Conservation (phyloP, 257 asterid species). For the Cinchona pubescens region DNA sequence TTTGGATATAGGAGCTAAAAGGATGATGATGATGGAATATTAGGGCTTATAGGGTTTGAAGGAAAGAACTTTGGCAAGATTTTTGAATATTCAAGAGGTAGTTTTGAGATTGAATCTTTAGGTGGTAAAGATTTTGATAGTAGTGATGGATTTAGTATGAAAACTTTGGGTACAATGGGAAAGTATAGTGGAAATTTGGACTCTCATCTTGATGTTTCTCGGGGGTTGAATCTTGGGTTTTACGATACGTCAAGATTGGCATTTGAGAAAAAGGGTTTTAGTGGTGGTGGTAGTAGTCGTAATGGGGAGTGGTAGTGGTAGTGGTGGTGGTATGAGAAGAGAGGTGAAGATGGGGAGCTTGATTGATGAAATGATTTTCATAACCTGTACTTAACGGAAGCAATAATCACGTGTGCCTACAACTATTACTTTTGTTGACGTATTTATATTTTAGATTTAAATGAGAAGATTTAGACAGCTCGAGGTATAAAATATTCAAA, state of each 20-base stretch:
- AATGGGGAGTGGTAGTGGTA: too few species aligned
- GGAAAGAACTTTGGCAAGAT: slow-evolving; percentile 33
- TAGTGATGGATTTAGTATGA: slow-evolving; percentile 25
- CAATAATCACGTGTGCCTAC: too few species aligned
- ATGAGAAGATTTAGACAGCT: too few species aligned
- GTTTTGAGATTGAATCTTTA: slow-evolving; percentile 14
- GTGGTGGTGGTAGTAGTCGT: slow-evolving; percentile 15
- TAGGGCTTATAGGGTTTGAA: slow-evolving; percentile 31
- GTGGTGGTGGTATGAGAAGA: slow-evolving; percentile 15
- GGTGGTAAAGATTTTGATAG: slow-evolving; percentile 31
- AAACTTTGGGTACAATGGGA: slow-evolving; percentile 19
- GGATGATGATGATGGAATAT: slow-evolving; percentile 26
- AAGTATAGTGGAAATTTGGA: slow-evolving; percentile 31
- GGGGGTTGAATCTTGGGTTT: slow-evolving; percentile 28
- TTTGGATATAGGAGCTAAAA: slow-evolving; percentile 28
- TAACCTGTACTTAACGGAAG: too few species aligned
- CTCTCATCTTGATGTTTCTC: slow-evolving; percentile 15
- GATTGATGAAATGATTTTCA: slow-evolving; percentile 64
- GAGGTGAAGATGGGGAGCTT: slow-evolving; percentile 54
- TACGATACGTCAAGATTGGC: slow-evolving; percentile 15
- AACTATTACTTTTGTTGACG: too few species aligned
- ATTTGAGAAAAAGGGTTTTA: slow-evolving; percentile 24
- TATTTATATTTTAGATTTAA: too few species aligned
- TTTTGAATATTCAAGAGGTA: slow-evolving; percentile 20
- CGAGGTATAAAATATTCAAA: too few species aligned